Conservation (phyloP, 495 filamentous ascomycete species). For the Penicillium coffeae region DNA sequence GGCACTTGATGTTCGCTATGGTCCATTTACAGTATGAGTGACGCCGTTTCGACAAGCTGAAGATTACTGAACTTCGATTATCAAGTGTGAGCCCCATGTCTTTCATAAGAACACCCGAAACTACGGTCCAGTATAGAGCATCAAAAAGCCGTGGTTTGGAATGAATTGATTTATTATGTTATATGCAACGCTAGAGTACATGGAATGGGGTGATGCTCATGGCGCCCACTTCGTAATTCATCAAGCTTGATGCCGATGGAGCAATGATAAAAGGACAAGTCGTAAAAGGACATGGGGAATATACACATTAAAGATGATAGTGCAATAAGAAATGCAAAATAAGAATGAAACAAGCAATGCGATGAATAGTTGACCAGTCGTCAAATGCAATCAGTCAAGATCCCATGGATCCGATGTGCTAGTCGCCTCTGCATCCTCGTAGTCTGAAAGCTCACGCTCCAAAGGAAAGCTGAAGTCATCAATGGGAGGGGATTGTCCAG, state of each 20-base stretch:
- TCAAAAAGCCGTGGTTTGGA: no score
- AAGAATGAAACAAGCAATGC: background rate
- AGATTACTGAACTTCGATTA: no score
- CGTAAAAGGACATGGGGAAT: conserved; percentile 14
- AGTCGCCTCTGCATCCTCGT: conserved; percentile 17
- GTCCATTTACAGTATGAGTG: no score
- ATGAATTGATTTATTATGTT: background rate
- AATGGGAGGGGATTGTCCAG: conserved; percentile 9
- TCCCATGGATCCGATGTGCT: conserved; percentile 31
- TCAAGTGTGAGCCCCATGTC: no score
- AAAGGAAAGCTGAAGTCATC: conserved; percentile 44
- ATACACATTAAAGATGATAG: conserved; percentile 17
- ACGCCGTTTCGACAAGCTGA: no score
- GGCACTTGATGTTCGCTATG: no score
- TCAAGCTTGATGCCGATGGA: conserved; percentile 1
- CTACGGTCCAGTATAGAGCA: no score
- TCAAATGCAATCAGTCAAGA: conserved; percentile 20
- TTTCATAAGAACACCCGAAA: no score
- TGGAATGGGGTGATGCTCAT: conserved; percentile 11
- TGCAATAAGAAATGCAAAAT: conserved; percentile 5
- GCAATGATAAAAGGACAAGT: conserved; percentile 15
- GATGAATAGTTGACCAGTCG: background rate
- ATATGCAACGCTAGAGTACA: conserved; percentile 32
- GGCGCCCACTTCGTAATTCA: conserved; percentile 4
- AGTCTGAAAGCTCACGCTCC: conserved; percentile 31